A percentile compares a stretch with the other conserved stretches of the same genome.
Conservation (phyloP, 495 filamentous ascomycete species). For the Neohortaea acidophila region DNA sequence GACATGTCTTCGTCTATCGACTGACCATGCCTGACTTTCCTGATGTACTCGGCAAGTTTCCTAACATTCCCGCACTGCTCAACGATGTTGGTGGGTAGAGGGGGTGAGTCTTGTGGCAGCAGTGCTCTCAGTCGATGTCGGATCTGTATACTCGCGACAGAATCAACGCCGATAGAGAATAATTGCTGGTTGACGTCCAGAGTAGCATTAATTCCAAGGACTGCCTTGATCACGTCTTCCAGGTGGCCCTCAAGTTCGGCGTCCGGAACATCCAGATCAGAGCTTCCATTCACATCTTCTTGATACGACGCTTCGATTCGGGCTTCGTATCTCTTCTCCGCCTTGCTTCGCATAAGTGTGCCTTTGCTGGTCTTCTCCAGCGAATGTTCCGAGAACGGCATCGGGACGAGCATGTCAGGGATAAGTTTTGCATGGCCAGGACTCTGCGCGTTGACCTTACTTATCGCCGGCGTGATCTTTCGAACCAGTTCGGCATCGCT, state of each 20-base stretch:
- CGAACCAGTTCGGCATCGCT: constrained; percentile 20
- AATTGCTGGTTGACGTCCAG: constrained; percentile 31
- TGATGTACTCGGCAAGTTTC: constrained; percentile 18
- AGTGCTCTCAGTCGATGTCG: constrained; percentile 32
- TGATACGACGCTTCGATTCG: constrained; percentile 31
- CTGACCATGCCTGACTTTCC: constrained; percentile 11
- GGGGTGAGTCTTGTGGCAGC: constrained; percentile 25
- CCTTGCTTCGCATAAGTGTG: constrained; percentile 31
- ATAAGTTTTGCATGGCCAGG: constrained; percentile 31
- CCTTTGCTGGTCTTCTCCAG: constrained; percentile 42
- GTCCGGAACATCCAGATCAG: constrained; percentile 3
- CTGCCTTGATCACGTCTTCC: constrained; percentile 21
- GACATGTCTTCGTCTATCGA: constrained; percentile 2
- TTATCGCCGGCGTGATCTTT: constrained; percentile 26
- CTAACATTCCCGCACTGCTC: constrained; percentile 36
- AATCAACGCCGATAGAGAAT: constrained; percentile 41
- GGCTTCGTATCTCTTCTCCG: constrained; percentile 28
- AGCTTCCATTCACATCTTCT: constrained; percentile 20
- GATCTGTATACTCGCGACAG: constrained; percentile 37
- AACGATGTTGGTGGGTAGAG: constrained; percentile 30
- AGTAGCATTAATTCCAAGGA: constrained; percentile 6
- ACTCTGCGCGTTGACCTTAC: constrained; percentile 28
- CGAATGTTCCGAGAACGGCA: constrained; percentile 17
- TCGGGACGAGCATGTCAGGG: constrained; percentile 32
- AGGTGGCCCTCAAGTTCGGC: too few relatives aligned